These are phyloP conservation scores for Dissophora ornata DNA, from an alignment of 192 early-diverging fungal species.

Conservation along the genomic window DNA sequence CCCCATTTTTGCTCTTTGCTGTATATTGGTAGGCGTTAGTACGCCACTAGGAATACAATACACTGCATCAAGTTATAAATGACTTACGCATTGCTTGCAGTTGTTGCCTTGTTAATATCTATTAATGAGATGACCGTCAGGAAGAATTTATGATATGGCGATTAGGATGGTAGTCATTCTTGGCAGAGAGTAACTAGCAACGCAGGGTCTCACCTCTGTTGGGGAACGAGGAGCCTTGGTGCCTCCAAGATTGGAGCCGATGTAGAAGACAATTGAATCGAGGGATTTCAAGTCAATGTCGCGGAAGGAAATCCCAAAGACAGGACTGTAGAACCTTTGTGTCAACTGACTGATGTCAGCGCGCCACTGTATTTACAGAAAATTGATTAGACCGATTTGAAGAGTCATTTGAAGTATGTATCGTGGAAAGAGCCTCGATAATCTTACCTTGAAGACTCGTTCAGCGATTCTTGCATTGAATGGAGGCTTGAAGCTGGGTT, in stretches of 20 bases:
- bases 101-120: conserved; percentile 12
- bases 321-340: conserved; percentile 6
- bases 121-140: neutral
- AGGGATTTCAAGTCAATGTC: conserved; percentile 10
- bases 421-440: too few species aligned
- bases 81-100: conserved; percentile 14
- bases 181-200: too few species aligned
- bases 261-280: conserved; percentile 6
- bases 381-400: neutral
- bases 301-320: conserved; percentile 10
- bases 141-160: too few species aligned
- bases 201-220: too few species aligned
- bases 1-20: neutral
- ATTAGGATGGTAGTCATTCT: too few species aligned
- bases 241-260: too few species aligned
- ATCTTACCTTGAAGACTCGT: neutral
- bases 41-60: too few species aligned
- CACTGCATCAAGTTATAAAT: too few species aligned
- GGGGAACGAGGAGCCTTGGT: too few species aligned
- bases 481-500: conserved; percentile 2
- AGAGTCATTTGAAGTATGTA: neutral
- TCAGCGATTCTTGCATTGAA: neutral
- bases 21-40: conserved; percentile 1
- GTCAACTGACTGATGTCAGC: conserved; percentile 10
- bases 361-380: neutral